Conservation (phyloP, 352 stramenopile genomes). For the Phytopythium litorale region DNA sequence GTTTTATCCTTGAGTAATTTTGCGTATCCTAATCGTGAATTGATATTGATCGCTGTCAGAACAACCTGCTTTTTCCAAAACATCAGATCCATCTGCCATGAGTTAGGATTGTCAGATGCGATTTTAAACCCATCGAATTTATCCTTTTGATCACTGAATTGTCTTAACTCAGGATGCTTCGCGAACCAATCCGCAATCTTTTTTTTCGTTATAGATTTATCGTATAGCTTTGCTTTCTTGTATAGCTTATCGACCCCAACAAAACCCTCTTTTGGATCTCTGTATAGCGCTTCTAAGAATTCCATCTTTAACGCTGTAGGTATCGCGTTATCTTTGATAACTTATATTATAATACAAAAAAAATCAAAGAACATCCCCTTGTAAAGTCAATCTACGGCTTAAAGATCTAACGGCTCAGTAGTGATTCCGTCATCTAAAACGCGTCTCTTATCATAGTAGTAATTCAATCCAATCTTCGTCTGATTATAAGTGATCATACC, state of each 20-base stretch:
- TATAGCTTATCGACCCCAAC: neutral
- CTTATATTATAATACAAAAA: too few species aligned
- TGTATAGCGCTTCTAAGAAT: too few species aligned
- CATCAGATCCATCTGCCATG: constrained; percentile 24
- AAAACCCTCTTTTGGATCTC: neutral
- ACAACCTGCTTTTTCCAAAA: constrained; percentile 21
- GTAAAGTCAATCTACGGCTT: too few species aligned
- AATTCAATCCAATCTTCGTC: neutral
- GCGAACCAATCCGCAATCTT: neutral
- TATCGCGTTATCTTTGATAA: too few species aligned
- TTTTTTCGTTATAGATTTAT: neutral
- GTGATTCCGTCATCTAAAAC: too few species aligned
- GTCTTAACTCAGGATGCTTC: too few species aligned
- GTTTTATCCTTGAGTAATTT: constrained; percentile 33
- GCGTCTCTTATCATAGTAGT: neutral
- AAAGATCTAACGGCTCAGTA: too few species aligned
- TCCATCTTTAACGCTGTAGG: too few species aligned
- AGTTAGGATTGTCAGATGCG: neutral
- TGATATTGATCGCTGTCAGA: constrained; percentile 33
- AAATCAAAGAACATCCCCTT: too few species aligned
- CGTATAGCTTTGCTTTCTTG: neutral
- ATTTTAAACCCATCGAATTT: neutral
- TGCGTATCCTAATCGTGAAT: constrained; percentile 31
- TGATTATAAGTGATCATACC: neutral
- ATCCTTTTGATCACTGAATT: too few species aligned